phyloP scores from a whole-genome alignment of 495 filamentous ascomycete genomes.

The Neurospora pannonica region DNA sequence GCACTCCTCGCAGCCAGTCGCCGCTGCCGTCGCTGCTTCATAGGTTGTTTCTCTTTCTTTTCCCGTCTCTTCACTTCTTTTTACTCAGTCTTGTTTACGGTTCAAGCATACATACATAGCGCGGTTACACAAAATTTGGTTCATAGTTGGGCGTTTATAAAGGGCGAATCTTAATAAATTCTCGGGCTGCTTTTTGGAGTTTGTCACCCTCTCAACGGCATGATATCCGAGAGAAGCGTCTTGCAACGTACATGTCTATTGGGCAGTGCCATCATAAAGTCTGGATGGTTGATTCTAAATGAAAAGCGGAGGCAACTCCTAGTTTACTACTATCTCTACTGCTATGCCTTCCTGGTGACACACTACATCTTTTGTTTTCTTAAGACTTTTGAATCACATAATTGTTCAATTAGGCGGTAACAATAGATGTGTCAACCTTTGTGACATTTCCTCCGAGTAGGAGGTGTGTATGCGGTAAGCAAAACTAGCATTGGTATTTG shows the following conservation, averaged over 20 bases:
- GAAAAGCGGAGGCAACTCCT: not conserved
- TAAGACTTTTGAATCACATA: not conserved
- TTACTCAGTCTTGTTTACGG: not conserved
- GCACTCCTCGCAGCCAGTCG: not conserved
- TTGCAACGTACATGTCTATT: not conserved
- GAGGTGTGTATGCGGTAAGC: not conserved
- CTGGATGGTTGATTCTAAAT: not conserved
- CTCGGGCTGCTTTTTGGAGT: not conserved
- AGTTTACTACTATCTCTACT: not conserved
- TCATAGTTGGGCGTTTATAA: not conserved
- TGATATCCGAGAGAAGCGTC: not conserved
- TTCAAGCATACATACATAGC: not conserved
- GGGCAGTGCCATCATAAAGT: not conserved
- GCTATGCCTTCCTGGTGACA: not conserved
- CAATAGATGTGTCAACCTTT: not conserved
- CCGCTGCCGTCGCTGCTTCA: not conserved
- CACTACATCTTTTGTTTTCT: not conserved
- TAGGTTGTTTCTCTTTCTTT: not conserved
- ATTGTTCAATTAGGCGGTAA: not conserved
- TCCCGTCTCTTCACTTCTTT: not conserved
- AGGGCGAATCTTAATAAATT: not conserved
- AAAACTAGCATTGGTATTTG: not conserved
- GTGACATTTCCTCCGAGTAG: too few relatives aligned
- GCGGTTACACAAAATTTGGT: not conserved
- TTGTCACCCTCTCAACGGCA: not conserved